Conservation (phyloP, 1,284 basidiomycete species). For the Cryptococcus neoformans region DNA sequence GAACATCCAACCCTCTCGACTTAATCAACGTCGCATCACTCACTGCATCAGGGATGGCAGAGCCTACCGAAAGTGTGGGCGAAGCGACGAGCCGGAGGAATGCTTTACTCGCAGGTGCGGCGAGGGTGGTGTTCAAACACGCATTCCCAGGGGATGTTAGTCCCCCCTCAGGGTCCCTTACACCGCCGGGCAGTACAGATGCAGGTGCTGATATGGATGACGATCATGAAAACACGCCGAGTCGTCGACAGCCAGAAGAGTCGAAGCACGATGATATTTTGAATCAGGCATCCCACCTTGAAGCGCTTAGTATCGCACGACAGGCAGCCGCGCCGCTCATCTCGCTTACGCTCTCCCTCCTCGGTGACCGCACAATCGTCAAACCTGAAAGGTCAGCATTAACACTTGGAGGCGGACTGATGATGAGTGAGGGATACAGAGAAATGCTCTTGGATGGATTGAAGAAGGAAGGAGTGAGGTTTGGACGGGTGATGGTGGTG, state of each 20-base stretch:
- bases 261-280: neutral
- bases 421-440: constrained; percentile 36
- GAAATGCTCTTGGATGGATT: constrained; percentile 29
- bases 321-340: constrained; percentile 25
- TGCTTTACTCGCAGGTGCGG: constrained; percentile 38
- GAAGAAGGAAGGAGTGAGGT: constrained; percentile 21
- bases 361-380: constrained; percentile 36
- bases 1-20: constrained; percentile 28
- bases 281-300: constrained; percentile 8
- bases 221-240: neutral
- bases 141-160: constrained; percentile 33
- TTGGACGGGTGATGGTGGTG: constrained; percentile 29
- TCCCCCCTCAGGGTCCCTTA: constrained; percentile 4
- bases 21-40: constrained; percentile 35
- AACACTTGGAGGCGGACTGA: constrained; percentile 39
- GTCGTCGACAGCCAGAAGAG: neutral
- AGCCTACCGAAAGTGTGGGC: constrained; percentile 12
- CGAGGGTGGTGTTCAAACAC: constrained; percentile 34
- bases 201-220: neutral
- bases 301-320: constrained; percentile 26
- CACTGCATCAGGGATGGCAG: constrained; percentile 23
- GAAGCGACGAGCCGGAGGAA: constrained; percentile 36
- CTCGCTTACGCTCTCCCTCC: constrained; percentile 26
- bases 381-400: constrained; percentile 26
- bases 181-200: constrained; percentile 9